A percentile compares a stretch with the other conserved stretches of the same genome.
These are phyloP conservation scores for Acrocalymma vagum DNA, from an alignment of 2,329 filamentous ascomycete genomes.

Conservation along the genomic window DNA sequence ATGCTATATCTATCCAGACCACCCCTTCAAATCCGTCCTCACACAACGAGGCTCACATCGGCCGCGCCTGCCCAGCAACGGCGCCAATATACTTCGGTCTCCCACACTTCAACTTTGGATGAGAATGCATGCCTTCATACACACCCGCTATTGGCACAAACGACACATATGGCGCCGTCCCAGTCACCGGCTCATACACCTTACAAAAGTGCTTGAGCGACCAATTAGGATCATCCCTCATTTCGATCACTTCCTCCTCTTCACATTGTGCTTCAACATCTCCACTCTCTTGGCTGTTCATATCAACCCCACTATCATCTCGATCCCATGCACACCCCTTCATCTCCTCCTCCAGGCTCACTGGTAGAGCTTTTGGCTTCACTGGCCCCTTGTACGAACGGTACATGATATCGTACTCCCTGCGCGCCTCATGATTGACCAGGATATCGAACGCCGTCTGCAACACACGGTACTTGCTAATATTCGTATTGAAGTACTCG, in stretches of 20 bases:
- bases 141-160: conserved; percentile 30
- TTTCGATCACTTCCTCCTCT: neutral
- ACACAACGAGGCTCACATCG: too few species aligned
- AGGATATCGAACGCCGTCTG: conserved; percentile 41
- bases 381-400: conserved; percentile 7
- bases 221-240: conserved; percentile 32
- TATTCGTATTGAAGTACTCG: conserved; percentile 37
- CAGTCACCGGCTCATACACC: conserved; percentile 26
- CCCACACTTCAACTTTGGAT: conserved; percentile 25
- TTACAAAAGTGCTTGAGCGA: conserved; percentile 30
- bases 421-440: conserved; percentile 33
- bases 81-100: conserved; percentile 33
- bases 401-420: conserved; percentile 37
- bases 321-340: conserved; percentile 15
- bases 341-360: conserved; percentile 26
- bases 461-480: conserved; percentile 38
- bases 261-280: neutral
- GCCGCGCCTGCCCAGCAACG: conserved; percentile 24
- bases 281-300: neutral
- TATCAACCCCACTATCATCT: neutral
- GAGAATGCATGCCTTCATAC: conserved; percentile 24
- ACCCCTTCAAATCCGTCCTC: too few species aligned
- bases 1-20: neutral
- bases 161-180: conserved; percentile 34
- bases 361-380: conserved; percentile 7